These are phyloP conservation scores for Lizonia empirigonia DNA, from an alignment of 2,329 filamentous ascomycete genomes.

Conservation along the genomic window DNA sequence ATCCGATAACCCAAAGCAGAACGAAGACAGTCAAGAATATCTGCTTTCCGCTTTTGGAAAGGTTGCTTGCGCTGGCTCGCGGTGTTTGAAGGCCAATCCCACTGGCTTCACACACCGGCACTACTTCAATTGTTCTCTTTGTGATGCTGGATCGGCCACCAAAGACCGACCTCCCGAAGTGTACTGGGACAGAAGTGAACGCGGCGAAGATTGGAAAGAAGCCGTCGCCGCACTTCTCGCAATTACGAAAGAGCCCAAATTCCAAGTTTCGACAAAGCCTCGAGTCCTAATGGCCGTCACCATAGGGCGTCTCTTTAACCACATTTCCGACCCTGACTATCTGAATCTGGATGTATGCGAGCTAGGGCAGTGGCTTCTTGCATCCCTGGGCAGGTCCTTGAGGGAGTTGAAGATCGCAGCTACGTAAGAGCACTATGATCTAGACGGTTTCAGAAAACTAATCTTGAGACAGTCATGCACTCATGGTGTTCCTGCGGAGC, in stretches of 20 bases:
- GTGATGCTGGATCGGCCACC: conserved; percentile 22
- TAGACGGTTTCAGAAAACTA: conserved; percentile 14
- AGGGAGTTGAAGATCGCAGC: conserved; percentile 85
- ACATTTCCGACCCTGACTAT: conserved; percentile 64
- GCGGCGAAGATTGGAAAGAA: conserved; percentile 42
- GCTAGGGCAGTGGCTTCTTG: conserved; percentile 80
- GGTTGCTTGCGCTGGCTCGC: conserved; percentile 43
- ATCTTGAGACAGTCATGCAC: conserved; percentile 57
- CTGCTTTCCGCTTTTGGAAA: conserved; percentile 37
- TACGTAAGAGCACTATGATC: conserved; percentile 56
- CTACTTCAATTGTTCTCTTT: conserved; percentile 29
- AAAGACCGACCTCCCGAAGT: conserved; percentile 4
- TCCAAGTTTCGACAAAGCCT: conserved; percentile 37
- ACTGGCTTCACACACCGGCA: conserved; percentile 19
- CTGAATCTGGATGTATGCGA: conserved; percentile 70
- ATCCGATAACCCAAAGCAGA: conserved; percentile 20
- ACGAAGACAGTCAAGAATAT: conserved; percentile 29
- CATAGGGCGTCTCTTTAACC: conserved; percentile 71
- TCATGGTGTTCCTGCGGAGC: conserved; percentile 68
- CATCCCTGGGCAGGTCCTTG: conserved; percentile 79
- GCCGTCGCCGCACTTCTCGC: conserved; percentile 36
- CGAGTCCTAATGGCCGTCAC: conserved; percentile 43
- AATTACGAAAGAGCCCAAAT: conserved; percentile 37
- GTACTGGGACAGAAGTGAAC: conserved; percentile 33
- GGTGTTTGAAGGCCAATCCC: conserved; percentile 21